Conservation (phyloP, 768 basidiomycete genomes). For the Strobilomyces confusus region DNA sequence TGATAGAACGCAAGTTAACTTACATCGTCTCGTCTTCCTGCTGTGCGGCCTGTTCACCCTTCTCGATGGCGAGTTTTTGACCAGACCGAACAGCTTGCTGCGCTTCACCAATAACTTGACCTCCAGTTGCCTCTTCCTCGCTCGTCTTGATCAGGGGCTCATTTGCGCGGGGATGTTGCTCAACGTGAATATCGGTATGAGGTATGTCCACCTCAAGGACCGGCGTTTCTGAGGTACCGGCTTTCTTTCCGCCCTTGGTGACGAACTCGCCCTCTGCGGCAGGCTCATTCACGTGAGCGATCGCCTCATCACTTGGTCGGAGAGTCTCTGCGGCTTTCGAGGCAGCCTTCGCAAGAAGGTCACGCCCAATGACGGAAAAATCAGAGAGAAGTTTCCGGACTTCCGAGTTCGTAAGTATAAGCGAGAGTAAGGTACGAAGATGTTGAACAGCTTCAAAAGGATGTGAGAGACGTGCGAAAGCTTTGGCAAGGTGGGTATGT, state of each 20-base stretch:
- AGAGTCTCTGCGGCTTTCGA: slow-evolving; percentile 65
- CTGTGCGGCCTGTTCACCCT: slow-evolving; percentile 5
- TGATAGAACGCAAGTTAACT: neutral
- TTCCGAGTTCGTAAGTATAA: slow-evolving; percentile 91
- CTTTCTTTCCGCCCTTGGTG: slow-evolving; percentile 40
- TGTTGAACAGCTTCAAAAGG: slow-evolving; percentile 66
- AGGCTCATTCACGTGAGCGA: slow-evolving; percentile 64
- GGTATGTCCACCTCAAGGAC: slow-evolving; percentile 46
- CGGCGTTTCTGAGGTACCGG: slow-evolving; percentile 43
- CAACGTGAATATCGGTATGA: slow-evolving; percentile 37
- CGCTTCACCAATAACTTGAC: slow-evolving; percentile 20
- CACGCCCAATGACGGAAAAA: slow-evolving; percentile 73
- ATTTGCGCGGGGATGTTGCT: slow-evolving; percentile 51
- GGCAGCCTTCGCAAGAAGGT: slow-evolving; percentile 74
- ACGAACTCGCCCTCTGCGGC: slow-evolving; percentile 68
- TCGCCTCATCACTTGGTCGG: slow-evolving; percentile 59
- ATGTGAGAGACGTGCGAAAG: neutral
- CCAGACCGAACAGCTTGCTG: slow-evolving; percentile 11
- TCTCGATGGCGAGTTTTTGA: slow-evolving; percentile 5
- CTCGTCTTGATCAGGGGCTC: slow-evolving; percentile 33
- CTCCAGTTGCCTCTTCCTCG: slow-evolving; percentile 32
- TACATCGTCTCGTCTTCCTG: slow-evolving; percentile 12
- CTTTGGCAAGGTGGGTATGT: neutral
- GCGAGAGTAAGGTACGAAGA: slow-evolving; percentile 80
- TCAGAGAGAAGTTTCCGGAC: slow-evolving; percentile 85